phyloP scores from a whole-genome alignment of 192 early-diverging fungal genomes.

The Haplosporangium gracile region DNA sequence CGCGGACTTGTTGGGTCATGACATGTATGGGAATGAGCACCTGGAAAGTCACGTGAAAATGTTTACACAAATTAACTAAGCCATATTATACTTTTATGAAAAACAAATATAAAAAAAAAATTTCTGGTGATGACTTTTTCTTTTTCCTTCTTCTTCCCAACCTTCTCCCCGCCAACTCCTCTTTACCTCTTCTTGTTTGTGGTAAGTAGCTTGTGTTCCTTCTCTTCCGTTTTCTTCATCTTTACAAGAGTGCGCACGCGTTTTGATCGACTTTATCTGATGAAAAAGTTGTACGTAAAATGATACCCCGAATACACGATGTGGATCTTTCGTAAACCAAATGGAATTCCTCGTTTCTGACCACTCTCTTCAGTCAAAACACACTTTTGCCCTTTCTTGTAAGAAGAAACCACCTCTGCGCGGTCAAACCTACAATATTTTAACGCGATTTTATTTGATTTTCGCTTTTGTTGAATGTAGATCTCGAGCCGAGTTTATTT shows the following conservation, averaged over 20 bases:
- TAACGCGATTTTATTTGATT: background rate
- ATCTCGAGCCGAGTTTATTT: background rate
- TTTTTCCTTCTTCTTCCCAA: background rate
- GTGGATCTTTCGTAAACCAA: conserved; percentile 58
- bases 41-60: too few species aligned
- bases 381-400: background rate
- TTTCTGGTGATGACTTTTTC: background rate
- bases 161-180: background rate
- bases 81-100: too few species aligned
- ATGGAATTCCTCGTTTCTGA: conserved; percentile 62
- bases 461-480: background rate
- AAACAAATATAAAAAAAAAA: conserved; percentile 19
- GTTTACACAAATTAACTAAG: too few species aligned
- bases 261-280: conserved; percentile 31
- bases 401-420: background rate
- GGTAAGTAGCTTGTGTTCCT: conserved; percentile 19
- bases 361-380: conserved; percentile 20
- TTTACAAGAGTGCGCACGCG: background rate
- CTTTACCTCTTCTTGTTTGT: background rate
- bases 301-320: conserved; percentile 58
- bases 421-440: background rate
- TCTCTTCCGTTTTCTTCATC: background rate
- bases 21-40: too few species aligned
- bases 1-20: too few species aligned
- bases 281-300: conserved; percentile 61